A percentile compares a stretch with the other conserved stretches of the same genome.
phyloP scores from a whole-genome alignment of 148 eudicot species.

The Silene uniflora region DNA sequence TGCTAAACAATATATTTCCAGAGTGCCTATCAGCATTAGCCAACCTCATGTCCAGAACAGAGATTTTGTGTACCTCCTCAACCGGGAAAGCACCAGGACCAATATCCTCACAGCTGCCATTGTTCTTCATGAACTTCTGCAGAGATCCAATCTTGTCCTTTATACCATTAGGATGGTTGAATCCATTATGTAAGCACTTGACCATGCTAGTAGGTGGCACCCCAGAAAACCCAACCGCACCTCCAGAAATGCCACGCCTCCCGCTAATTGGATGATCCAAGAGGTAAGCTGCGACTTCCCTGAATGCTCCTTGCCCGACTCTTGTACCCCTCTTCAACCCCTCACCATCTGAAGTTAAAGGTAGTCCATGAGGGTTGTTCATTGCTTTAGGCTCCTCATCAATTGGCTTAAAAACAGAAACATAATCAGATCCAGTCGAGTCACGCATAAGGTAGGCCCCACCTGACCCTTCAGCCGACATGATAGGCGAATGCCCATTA shows the following conservation, averaged over 20 bases:
- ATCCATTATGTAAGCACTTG: slow-evolving; percentile 63
- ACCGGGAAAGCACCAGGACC: slow-evolving; percentile 76
- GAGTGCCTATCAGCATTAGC: slow-evolving; percentile 97
- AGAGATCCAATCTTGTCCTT: slow-evolving; percentile 68
- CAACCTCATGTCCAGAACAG: slow-evolving; percentile 86
- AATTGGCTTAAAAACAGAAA: slow-evolving; percentile 86
- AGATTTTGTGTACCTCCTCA: slow-evolving; percentile 85
- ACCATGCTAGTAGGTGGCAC: slow-evolving; percentile 84
- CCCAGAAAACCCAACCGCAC: slow-evolving; percentile 73
- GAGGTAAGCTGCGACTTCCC: slow-evolving; percentile 86
- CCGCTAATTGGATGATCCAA: slow-evolving; percentile 82
- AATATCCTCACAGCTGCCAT: slow-evolving; percentile 95
- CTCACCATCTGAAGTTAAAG: slow-evolving; percentile 73
- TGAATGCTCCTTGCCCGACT: slow-evolving; percentile 93
- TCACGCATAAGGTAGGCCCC: slow-evolving; percentile 89
- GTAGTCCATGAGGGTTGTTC: slow-evolving; percentile 84
- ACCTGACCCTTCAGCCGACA: slow-evolving; percentile 91
- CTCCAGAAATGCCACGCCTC: slow-evolving; percentile 58
- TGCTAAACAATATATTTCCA: slow-evolving; percentile 75
- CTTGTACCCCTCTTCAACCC: slow-evolving; percentile 91
- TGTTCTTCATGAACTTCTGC: slow-evolving; percentile 78
- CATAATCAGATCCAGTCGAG: slow-evolving; percentile 52
- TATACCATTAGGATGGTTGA: slow-evolving; percentile 60
- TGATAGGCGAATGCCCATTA: slow-evolving; percentile 56
- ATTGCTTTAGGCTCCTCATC: slow-evolving; percentile 95